Evolutionary conservation across 2,329 filamentous ascomycete species (phyloP), one percentile per base, ranked within the genome.

Genomic region (Alternaria incomplexa): DNA sequence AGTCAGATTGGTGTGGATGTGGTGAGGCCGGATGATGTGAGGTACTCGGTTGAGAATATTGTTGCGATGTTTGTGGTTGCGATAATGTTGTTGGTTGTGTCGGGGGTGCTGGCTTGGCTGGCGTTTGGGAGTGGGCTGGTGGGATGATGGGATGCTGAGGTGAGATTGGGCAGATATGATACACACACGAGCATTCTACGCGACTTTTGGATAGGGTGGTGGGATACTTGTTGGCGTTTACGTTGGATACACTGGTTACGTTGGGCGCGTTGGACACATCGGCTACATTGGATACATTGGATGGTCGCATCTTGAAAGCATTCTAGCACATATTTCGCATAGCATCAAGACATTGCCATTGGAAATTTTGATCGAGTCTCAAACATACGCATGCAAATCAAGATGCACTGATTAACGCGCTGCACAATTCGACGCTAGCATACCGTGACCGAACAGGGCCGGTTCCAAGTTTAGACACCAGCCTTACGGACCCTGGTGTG

Each of bases 31-130:
- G 71, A 76, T 45, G 73, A 77, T 54, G 66, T 74, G 26, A 63
- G 73, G 54, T 67, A 73, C 46, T 60, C 58, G 8, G 67, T 77
- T 3, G 73, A 75, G 63, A 58, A 63, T 17, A 62, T 73, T 12
- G 70, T 75, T 11, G 73, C 74, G 26, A 71, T 67, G 55, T 65
- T 76, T 26, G 63, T 74, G 5, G 71, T 73, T 17, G 65, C 66
- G 12, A 55, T 66, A 26, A 12, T 74, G 56, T 36, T 76, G 58
- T 44, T 76, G 54, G 23, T 71, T 2, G 54, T 75, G n/a, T 66
- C 64, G 17, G 69, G 59, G 12, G 28, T 74, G 32, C 22, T 76
- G 55, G 65, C 58, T 20, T 65, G 70, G 61, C 40, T 69, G 50
- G 68, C 61, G 11, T 15, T 70, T n/a, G 59, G 62, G 46, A 62